phyloP scores from a whole-genome alignment of 257 asterid genomes.

The Capsicum rhomboideum region DNA sequence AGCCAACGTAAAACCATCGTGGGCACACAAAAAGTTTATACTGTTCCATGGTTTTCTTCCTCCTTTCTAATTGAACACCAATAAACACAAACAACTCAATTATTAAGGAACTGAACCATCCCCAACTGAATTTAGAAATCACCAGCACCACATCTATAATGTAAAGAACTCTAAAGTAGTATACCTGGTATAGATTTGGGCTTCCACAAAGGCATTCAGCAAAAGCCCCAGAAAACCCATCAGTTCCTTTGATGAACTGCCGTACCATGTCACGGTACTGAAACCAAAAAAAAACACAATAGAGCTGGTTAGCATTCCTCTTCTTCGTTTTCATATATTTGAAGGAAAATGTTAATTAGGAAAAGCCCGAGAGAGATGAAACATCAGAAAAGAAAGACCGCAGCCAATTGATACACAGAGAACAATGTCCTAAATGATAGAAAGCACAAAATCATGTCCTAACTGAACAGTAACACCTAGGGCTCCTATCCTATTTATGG shows the following conservation, averaged over 20 bases:
- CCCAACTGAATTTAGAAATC: neutral
- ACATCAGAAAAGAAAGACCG: neutral
- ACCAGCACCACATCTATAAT: neutral
- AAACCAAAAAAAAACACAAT: slow-evolving; percentile 6
- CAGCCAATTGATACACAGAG: neutral
- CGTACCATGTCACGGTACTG: slow-evolving; percentile 92
- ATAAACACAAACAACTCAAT: neutral
- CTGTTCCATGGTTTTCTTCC: slow-evolving; percentile 99
- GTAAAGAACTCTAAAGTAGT: neutral
- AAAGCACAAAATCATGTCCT: neutral
- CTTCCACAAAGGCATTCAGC: slow-evolving; percentile 98
- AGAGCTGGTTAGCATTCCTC: neutral
- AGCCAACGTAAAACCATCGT: slow-evolving; percentile 97
- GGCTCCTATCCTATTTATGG: neutral
- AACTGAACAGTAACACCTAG: neutral
- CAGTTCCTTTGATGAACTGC: slow-evolving; percentile 93
- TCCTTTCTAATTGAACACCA: slow-evolving; percentile 63
- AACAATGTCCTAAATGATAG: neutral
- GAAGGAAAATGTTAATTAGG: neutral
- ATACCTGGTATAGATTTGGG: slow-evolving; percentile 89
- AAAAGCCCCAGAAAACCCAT: slow-evolving; percentile 95
- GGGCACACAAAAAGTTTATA: slow-evolving; percentile 82
- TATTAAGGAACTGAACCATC: neutral
- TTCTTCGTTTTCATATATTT: neutral
- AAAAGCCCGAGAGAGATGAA: neutral